Evolutionary conservation across 225 moss, liverwort and hornwort species (phyloP).

Genomic region (Pseudisothecium myosuroides): DNA sequence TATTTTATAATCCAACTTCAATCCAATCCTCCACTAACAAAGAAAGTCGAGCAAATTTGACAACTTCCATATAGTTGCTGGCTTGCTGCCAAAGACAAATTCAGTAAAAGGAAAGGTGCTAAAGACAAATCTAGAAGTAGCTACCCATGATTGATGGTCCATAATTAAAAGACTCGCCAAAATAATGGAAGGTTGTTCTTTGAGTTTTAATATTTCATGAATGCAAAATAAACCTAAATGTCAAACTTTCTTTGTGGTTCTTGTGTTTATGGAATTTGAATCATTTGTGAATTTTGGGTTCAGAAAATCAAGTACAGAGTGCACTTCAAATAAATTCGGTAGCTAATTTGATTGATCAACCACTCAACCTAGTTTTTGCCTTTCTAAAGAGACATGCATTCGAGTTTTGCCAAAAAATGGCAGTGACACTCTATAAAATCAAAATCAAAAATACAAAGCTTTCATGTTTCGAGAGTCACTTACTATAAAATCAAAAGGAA

Average conservation of each 20-base stretch:
- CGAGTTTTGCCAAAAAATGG: neutral
- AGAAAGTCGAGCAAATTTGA: neutral
- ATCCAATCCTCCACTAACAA: neutral
- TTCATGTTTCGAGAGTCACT: neutral
- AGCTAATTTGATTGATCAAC: neutral
- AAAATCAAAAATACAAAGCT: too few species aligned
- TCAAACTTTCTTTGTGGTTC: neutral
- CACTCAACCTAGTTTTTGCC: neutral
- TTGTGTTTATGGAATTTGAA: neutral
- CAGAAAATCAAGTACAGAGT: neutral
- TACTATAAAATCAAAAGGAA: too few species aligned
- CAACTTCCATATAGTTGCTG: neutral
- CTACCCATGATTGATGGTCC: neutral
- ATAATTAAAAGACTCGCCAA: neutral
- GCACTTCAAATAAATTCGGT: neutral
- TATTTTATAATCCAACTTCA: neutral
- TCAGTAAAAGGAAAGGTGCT: neutral
- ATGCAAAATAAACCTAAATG: neutral
- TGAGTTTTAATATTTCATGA: neutral
- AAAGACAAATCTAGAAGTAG: neutral
- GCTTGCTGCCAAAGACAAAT: neutral
- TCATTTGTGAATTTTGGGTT: too few species aligned
- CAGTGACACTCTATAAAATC: neutral
- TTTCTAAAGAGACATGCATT: neutral
- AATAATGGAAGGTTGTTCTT: neutral